phyloP scores from a whole-genome alignment of 1,284 basidiomycete genomes.

The Tilletia caries region DNA sequence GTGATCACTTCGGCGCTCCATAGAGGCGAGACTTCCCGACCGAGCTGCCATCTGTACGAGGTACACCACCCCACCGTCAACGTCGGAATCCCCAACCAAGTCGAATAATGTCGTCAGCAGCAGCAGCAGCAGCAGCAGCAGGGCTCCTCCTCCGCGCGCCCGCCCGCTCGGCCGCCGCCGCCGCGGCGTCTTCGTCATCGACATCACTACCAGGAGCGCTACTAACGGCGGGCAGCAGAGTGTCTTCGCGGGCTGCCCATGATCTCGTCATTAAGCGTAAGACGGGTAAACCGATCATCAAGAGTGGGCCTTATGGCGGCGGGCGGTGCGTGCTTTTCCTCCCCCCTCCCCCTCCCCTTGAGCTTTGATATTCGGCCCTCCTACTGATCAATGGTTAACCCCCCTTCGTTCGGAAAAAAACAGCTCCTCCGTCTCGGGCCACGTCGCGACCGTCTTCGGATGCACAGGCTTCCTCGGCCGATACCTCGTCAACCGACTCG shows the following conservation, averaged over 20 bases:
- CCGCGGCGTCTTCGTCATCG: not conserved
- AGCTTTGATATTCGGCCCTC: not conserved
- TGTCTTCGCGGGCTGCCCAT: slow-evolving; percentile 23
- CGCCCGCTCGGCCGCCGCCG: not conserved
- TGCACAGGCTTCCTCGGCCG: slow-evolving; percentile 92
- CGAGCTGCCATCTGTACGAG: too few species aligned
- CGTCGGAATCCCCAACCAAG: too few species aligned
- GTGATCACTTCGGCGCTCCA: too few species aligned
- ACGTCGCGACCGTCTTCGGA: slow-evolving; percentile 93
- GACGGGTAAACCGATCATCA: slow-evolving; percentile 49
- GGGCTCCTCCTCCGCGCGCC: not conserved
- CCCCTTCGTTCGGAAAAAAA: not conserved
- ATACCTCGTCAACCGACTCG: slow-evolving; percentile 69
- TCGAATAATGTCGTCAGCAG: too few species aligned
- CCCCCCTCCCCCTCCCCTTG: not conserved
- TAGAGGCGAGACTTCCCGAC: too few species aligned
- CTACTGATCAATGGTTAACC: too few species aligned
- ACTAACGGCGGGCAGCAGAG: not conserved
- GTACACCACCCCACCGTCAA: too few species aligned
- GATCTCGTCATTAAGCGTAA: slow-evolving; percentile 51
- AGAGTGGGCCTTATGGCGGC: slow-evolving; percentile 48
- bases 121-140: not conserved
- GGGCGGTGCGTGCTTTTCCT: slow-evolving; percentile 35
- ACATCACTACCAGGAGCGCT: too few species aligned
- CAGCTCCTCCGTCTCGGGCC: slow-evolving; percentile 55